phyloP scores from a whole-genome alignment of 2,329 filamentous ascomycete genomes.

The Fusarium temperatum region DNA sequence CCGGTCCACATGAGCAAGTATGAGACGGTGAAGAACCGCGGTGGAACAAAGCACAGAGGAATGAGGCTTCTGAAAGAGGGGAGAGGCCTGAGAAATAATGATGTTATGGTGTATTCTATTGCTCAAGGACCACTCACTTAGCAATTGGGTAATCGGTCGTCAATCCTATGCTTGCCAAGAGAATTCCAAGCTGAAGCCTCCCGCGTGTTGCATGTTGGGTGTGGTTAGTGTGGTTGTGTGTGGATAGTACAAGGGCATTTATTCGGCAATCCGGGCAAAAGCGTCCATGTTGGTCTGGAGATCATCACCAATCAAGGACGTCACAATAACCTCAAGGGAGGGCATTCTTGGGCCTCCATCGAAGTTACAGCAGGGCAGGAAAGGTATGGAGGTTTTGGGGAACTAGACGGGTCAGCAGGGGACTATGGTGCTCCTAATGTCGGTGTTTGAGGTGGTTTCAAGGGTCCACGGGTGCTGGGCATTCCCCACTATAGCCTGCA shows the following conservation, averaged over 20 bases:
- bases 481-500: conserved; percentile 21
- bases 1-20: conserved; percentile 11
- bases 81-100: conserved; percentile 7
- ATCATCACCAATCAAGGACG: conserved; percentile 26
- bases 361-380: neutral
- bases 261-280: conserved; percentile 17
- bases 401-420: conserved; percentile 16
- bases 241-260: conserved; percentile 30
- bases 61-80: conserved; percentile 10
- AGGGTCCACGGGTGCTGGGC: conserved; percentile 15
- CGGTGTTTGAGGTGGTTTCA: conserved; percentile 15
- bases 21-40: conserved; percentile 12
- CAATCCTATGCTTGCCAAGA: conserved; percentile 18
- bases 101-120: conserved; percentile 18
- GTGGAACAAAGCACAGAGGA: neutral
- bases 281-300: neutral
- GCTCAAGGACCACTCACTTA: neutral
- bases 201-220: conserved; percentile 20
- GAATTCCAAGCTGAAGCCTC: conserved; percentile 24
- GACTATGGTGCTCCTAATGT: neutral
- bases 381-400: neutral
- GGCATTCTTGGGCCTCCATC: neutral
- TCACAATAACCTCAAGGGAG: conserved; percentile 9
- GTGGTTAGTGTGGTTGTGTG: conserved; percentile 30
- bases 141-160: conserved; percentile 18